Conservation (phyloP, 1,139 yeast genomes). For the Yamadazyma blattariae region DNA sequence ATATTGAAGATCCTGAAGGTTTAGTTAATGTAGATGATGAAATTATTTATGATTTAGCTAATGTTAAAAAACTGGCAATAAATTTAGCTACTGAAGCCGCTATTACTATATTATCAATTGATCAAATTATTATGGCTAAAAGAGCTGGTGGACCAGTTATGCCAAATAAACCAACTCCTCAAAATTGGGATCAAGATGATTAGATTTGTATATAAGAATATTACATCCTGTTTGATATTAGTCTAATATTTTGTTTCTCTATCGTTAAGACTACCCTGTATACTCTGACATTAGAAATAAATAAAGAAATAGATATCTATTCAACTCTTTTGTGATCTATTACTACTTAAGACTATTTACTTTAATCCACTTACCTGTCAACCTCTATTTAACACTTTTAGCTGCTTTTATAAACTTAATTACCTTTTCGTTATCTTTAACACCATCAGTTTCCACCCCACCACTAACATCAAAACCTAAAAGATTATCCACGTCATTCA, state of each 20-base stretch:
- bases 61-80: conserved; percentile 83
- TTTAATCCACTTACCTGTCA: too few relatives aligned
- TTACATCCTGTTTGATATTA: too few relatives aligned
- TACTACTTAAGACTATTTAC: too few relatives aligned
- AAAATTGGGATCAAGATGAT: conserved; percentile 95
- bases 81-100: conserved; percentile 96
- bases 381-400: too few relatives aligned
- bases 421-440: conserved; percentile 66
- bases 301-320: too few relatives aligned
- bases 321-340: too few relatives aligned
- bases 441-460: conserved; percentile 77
- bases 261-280: too few relatives aligned
- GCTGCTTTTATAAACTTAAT: conserved; percentile 53
- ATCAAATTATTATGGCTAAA: conserved; percentile 91
- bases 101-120: conserved; percentile 82
- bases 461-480: conserved; percentile 93
- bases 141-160: conserved; percentile 96
- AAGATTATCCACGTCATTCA: conserved; percentile 56
- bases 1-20: conserved; percentile 70
- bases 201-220: conserved; percentile 26
- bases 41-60: conserved; percentile 75
- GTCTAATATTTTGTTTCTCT: too few relatives aligned
- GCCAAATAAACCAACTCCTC: conserved; percentile 81
- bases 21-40: conserved; percentile 66
- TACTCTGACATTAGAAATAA: too few relatives aligned